Evolutionary conservation across 371 early-diverging fungal genomes (phyloP).

Genomic region (Rhizopus delemar): DNA sequence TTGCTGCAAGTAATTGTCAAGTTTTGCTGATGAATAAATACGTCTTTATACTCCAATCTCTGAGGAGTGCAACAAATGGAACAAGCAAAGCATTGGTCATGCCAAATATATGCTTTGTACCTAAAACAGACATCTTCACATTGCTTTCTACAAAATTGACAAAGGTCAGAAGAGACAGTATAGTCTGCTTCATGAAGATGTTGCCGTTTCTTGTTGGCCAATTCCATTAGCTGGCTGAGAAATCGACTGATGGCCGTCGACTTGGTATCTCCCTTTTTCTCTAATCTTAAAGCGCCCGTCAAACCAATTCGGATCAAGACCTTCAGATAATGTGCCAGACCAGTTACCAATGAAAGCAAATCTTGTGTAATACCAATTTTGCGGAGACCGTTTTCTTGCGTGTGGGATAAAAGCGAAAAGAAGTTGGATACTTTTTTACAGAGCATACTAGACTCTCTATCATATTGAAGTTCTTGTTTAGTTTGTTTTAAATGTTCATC

Average conservation of each 20-base stretch:
- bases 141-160: slow-evolving; percentile 67
- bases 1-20: slow-evolving; percentile 51
- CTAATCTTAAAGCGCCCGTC: slow-evolving; percentile 84
- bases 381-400: slow-evolving; percentile 66
- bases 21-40: slow-evolving; percentile 41
- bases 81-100: slow-evolving; percentile 80
- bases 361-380: slow-evolving; percentile 85
- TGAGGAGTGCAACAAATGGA: slow-evolving; percentile 60
- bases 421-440: slow-evolving; percentile 91
- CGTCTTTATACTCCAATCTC: slow-evolving; percentile 52
- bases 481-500: slow-evolving; percentile 31
- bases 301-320: slow-evolving; percentile 87
- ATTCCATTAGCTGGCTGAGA: slow-evolving; percentile 63
- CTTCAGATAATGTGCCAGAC: slow-evolving; percentile 91
- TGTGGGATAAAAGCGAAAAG: slow-evolving; percentile 86
- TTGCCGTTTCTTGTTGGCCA: slow-evolving; percentile 49
- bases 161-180: slow-evolving; percentile 68
- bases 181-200: slow-evolving; percentile 26
- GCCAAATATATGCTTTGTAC: slow-evolving; percentile 70
- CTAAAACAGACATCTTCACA: slow-evolving; percentile 88
- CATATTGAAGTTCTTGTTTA: slow-evolving; percentile 64
- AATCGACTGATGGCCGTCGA: slow-evolving; percentile 59
- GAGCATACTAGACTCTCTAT: slow-evolving; percentile 87
- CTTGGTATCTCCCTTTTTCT: slow-evolving; percentile 40
- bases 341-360: slow-evolving; percentile 86